Evolutionary conservation across 495 filamentous ascomycete genomes (phyloP), one percentile per base, ranked within the genome.

Genomic region (Penicillium pulvis): DNA sequence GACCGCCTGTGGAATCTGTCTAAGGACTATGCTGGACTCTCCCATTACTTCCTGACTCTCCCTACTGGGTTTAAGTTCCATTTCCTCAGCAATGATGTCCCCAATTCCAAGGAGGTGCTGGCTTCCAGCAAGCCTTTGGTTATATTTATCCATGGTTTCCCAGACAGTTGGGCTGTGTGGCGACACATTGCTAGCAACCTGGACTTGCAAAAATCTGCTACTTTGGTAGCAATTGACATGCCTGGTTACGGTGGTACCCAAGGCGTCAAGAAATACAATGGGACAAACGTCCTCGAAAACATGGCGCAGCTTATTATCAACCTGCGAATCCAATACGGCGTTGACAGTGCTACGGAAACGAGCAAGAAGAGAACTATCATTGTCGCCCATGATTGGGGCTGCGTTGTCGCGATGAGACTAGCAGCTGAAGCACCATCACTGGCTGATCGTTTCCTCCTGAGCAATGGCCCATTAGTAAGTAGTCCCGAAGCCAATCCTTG

Each of bases 341-440:
- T 78, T 17, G 77, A 79, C 43, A 30, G 57, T 20, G 66, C 57
- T 4, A 56, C 53, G 17, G 55, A 61, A n/a, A 49, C 53, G 12
- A 65, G 58, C 7, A 66, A 70, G 60, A 74, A 74, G 43, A 69
- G 60, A 47, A 73, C 79, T 3, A 67, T 84, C 19, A 69, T 85
- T 39, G 80, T 84, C 23, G 75, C 61, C 2, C 83, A 86, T 71
- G 83, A 86, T 53, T 86, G 83, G 83, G 83, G 83, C 11, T 81
- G 75, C 55, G 56, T 80, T 19, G 60, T 85, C 17, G 71, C 73
- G 6, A 81, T 74, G 66, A 72, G 83, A 35, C 75, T 86, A 20
- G 83, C 83, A 31, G 66, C 79, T 28, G 83, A 85, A 46, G 83
- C 83, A 10, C 75, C 77, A 30, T 68, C 80, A 55, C 63, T 86